A percentile compares a stretch with the other conserved stretches of the same genome.
Conservation (phyloP, 2,329 filamentous ascomycete genomes). For the Cercospora sp. region DNA sequence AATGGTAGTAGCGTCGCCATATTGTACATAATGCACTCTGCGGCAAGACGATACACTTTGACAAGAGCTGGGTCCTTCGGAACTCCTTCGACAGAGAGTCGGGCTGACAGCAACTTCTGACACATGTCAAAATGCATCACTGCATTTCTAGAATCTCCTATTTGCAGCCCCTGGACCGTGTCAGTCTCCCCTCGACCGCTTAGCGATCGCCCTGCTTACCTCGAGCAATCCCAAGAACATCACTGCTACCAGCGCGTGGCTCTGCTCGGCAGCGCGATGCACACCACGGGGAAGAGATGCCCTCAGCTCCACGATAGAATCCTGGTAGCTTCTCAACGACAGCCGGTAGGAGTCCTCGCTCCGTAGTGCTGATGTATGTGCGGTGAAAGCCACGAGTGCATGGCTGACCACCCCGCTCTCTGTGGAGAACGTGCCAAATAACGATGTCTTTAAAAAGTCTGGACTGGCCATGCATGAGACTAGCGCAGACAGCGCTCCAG, state of each 20-base stretch:
- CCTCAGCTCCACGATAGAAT: slow-evolving; percentile 16
- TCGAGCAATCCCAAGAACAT: slow-evolving; percentile 22
- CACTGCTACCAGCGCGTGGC: slow-evolving; percentile 13
- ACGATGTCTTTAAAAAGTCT: slow-evolving; percentile 10
- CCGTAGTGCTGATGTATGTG: slow-evolving; percentile 1
- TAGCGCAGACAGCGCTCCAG: slow-evolving; percentile 10
- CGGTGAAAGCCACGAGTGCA: slow-evolving; percentile 24
- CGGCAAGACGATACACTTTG: slow-evolving; percentile 21
- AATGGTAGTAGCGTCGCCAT: slow-evolving; percentile 17
- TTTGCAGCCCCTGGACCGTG: slow-evolving; percentile 16
- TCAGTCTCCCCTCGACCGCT: background rate
- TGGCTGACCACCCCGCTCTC: slow-evolving; percentile 22
- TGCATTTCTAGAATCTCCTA: slow-evolving; percentile 22
- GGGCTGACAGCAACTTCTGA: slow-evolving; percentile 13
- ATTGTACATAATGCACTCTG: slow-evolving; percentile 25
- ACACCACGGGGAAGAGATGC: background rate
- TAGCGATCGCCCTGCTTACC: slow-evolving; percentile 3
- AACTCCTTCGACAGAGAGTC: slow-evolving; percentile 6
- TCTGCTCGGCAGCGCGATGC: slow-evolving; percentile 10
- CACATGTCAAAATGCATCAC: slow-evolving; percentile 26
- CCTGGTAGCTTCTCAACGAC: slow-evolving; percentile 22
- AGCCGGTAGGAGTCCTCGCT: slow-evolving; percentile 16
- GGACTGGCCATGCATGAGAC: slow-evolving; percentile 19
- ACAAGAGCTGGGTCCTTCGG: background rate
- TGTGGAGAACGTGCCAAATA: slow-evolving; percentile 20